These are phyloP conservation scores for Agastache rugosa DNA, from an alignment of 257 asterid species.

Conservation along the genomic window DNA sequence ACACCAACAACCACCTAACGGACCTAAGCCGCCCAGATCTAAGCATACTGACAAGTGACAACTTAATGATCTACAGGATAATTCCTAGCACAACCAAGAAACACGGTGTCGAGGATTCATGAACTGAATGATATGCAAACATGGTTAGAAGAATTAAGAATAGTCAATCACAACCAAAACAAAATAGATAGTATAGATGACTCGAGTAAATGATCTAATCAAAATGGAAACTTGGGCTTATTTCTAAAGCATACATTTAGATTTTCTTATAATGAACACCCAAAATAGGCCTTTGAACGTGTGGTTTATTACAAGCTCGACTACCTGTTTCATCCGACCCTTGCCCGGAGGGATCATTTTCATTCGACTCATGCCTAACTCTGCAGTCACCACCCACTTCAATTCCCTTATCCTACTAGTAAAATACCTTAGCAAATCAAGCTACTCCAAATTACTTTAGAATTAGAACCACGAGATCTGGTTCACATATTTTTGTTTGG, in stretches of 20 bases:
- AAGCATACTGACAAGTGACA: not conserved
- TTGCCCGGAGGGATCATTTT: not conserved
- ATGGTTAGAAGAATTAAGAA: not conserved
- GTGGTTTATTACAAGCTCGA: not conserved
- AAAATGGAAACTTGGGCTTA: not conserved
- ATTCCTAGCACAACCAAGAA: not conserved
- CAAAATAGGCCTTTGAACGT: not conserved
- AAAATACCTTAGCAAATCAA: not conserved
- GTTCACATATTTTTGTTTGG: not conserved
- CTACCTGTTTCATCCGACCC: not conserved
- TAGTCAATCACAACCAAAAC: not conserved
- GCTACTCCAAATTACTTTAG: not conserved
- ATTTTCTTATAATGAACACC: not conserved
- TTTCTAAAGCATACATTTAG: not conserved
- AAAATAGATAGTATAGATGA: not conserved
- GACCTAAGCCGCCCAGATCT: not conserved
- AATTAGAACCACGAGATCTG: not conserved
- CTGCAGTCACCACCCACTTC: not conserved
- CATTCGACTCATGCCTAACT: not conserved
- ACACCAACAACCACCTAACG: not conserved
- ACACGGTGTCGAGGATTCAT: not conserved
- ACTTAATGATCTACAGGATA: not conserved
- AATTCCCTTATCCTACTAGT: too few species aligned
- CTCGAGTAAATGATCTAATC: not conserved
- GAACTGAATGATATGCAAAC: not conserved